Evolutionary conservation across 768 basidiomycete genomes (phyloP), one percentile per base, ranked within the genome.

Genomic region (Calvatia gigantea): DNA sequence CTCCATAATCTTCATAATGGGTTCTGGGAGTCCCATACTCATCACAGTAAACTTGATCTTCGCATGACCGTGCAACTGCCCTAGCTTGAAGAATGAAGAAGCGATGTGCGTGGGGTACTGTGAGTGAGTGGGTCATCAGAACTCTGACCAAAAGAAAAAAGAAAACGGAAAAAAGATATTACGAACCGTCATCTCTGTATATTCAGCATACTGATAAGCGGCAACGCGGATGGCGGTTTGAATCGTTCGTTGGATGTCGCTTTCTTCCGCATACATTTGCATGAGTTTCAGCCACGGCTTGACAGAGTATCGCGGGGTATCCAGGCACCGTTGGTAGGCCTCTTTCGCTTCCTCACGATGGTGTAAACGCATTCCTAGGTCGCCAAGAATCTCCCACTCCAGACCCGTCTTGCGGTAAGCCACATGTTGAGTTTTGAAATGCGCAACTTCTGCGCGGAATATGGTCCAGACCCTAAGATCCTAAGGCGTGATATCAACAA

Each of bases 311-410:
- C 89, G 78, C 23, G 85, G 80, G 29, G 84, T 77, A 61, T 98
- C 97, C 32, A 98, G 82, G 70, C 94, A 94, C 7, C 95, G 85
- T 67, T 97, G 94, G 67, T 89, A 99, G 3, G 94, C 95, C 67
- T 99, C 97, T 71, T 99, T 98, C 32, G 94, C 94, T 65, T 99
- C 97, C 65, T 99, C 97, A 69, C 93, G 95, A 74, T 98, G 97
- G 65, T 96, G 91, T 53, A 99, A 69, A n/a, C 97, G 85, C 42
- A 89, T 64, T 6, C 95, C 97, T 19, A 99, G 74, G 65, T 98
- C 97, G 7, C 96, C 97, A 21, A 99, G 77, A 43, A 98, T 96
- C 73, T 98, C 97, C 96, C 97, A 99, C 70, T 99, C 97, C 17
- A 92, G 71, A 0, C 91, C 94, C 0, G 96, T 98, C 75, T 98